These are phyloP conservation scores for Cucumis hystrix DNA, from an alignment of 306 rosid genomes.

Conservation along the genomic window DNA sequence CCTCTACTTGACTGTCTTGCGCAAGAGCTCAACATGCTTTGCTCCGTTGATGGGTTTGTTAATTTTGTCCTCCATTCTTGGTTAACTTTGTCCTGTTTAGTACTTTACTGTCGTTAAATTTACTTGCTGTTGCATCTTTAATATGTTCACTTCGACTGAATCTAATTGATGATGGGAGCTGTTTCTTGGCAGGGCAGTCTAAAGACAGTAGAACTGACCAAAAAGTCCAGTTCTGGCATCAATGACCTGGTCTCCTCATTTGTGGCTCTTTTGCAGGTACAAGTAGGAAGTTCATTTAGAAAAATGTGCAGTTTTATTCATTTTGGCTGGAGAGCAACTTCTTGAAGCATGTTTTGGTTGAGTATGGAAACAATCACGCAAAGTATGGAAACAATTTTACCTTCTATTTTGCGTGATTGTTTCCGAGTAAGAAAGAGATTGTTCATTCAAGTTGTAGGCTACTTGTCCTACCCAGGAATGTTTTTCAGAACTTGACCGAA, in stretches of 20 bases:
- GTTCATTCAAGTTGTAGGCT: neutral
- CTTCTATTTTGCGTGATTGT: neutral
- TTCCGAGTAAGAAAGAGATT: neutral
- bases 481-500: neutral
- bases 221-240: conserved; percentile 37
- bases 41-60: conserved; percentile 81
- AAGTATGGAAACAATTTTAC: neutral
- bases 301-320: neutral
- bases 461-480: neutral
- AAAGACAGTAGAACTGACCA: conserved; percentile 41
- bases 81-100: neutral
- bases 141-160: neutral
- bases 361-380: neutral
- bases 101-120: neutral
- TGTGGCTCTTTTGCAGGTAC: conserved; percentile 82
- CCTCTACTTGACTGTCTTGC: conserved; percentile 86
- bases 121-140: neutral
- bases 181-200: conserved; percentile 86
- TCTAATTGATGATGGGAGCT: conserved; percentile 1
- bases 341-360: neutral
- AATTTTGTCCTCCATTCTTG: conserved; percentile 9
- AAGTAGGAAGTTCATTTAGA: conserved; percentile 27
- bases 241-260: conserved; percentile 78
- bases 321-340: neutral
- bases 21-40: conserved; percentile 69